Conservation (phyloP, 179 eudicot genomes). For the Camellia oleifera region DNA sequence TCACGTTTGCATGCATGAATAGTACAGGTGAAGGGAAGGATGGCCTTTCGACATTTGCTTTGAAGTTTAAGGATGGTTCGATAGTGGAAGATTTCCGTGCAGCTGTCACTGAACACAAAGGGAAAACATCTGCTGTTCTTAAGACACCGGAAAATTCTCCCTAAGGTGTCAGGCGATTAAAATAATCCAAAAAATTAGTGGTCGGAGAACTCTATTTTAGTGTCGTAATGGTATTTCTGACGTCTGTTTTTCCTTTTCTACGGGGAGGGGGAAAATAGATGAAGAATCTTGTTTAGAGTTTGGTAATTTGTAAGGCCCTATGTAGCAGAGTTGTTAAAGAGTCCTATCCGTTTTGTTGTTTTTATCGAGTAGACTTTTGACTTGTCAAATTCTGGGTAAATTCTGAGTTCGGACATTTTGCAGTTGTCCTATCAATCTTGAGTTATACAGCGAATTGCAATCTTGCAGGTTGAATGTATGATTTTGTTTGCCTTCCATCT, state of each 20-base stretch:
- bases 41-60: constrained; percentile 77
- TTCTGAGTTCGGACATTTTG: not conserved
- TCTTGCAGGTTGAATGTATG: not conserved
- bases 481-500: not conserved
- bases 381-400: constrained; percentile 1
- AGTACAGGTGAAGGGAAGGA: constrained; percentile 61
- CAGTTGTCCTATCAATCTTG: not conserved
- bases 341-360: constrained; percentile 9
- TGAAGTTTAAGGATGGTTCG: constrained; percentile 80
- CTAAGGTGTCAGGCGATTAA: constrained; percentile 48
- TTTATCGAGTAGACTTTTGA: not conserved
- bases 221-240: not conserved
- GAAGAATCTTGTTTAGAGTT: constrained; percentile 2
- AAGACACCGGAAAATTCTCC: constrained; percentile 90
- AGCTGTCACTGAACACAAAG: constrained; percentile 60
- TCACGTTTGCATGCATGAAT: constrained; percentile 88
- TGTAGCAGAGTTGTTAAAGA: not conserved
- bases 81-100: constrained; percentile 62
- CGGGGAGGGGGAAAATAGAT: not conserved
- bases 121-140: constrained; percentile 25
- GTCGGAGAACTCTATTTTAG: not conserved
- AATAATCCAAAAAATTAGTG: not conserved
- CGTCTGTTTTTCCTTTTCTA: not conserved
- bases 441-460: not conserved
- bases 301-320: not conserved